These are phyloP conservation scores for Arachnopeziza araneosa DNA, from an alignment of 2,329 filamentous ascomycete genomes.

Conservation along the genomic window DNA sequence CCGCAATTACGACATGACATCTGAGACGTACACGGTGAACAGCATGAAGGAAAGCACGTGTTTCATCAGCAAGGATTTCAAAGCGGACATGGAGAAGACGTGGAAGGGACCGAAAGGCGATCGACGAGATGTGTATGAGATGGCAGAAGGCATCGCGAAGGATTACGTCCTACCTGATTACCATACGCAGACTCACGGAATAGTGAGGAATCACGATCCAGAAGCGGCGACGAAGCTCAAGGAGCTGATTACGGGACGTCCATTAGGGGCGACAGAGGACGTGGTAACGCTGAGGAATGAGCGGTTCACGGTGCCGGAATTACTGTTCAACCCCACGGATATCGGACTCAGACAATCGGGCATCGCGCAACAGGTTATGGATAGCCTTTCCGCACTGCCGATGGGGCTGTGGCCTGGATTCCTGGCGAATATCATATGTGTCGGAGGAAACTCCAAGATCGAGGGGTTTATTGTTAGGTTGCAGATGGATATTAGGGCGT, in stretches of 20 bases:
- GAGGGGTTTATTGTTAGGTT: constrained; percentile 77
- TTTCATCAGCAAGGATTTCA: constrained; percentile 76
- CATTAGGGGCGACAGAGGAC: constrained; percentile 60
- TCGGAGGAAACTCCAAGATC: constrained; percentile 79
- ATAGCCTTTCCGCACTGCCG: constrained; percentile 70
- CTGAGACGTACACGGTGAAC: constrained; percentile 89
- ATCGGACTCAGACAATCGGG: constrained; percentile 81
- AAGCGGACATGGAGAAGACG: constrained; percentile 68
- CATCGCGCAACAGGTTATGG: constrained; percentile 73
- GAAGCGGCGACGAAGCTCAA: constrained; percentile 48
- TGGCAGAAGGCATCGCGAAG: constrained; percentile 59
- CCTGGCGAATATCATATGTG: constrained; percentile 80
- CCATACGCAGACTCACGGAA: constrained; percentile 54
- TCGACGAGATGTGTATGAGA: constrained; percentile 43
- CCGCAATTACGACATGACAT: constrained; percentile 91
- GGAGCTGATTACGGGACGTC: constrained; percentile 35
- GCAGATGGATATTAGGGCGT: constrained; percentile 65
- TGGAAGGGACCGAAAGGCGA: constrained; percentile 73
- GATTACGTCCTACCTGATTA: constrained; percentile 92
- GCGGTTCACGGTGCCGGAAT: constrained; percentile 82
- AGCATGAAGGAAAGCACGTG: constrained; percentile 91
- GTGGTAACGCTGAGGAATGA: constrained; percentile 85
- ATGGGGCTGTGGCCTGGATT: constrained; percentile 79
- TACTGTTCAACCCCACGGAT: constrained; percentile 82
- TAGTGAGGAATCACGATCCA: constrained; percentile 73